Conservation (phyloP, 495 filamentous ascomycete genomes). For the Daldinia decipiens region DNA sequence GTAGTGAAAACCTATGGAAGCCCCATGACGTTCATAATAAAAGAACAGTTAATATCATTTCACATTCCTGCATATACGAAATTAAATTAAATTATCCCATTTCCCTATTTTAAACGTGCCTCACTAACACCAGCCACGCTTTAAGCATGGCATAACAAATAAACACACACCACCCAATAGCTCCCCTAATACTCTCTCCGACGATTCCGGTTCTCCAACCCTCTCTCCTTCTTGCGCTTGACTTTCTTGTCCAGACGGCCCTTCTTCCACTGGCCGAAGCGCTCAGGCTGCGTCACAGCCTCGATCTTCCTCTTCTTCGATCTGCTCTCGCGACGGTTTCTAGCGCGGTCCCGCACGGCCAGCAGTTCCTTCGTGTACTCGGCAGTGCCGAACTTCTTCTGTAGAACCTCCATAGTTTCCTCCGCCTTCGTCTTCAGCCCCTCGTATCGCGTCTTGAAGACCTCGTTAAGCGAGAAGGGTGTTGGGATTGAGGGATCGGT, state of each 20-base stretch:
- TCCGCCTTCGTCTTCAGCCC: constrained; percentile 72
- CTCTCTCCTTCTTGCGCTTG: constrained; percentile 80
- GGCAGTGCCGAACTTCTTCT: constrained; percentile 84
- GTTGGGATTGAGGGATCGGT: constrained; percentile 79
- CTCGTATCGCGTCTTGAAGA: constrained; percentile 74
- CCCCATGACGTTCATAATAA: too few relatives aligned
- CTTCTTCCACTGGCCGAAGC: constrained; percentile 78
- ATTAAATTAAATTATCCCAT: neutral
- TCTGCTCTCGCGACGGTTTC: constrained; percentile 73
- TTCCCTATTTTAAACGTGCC: neutral
- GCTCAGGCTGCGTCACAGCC: constrained; percentile 82
- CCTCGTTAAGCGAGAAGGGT: constrained; percentile 71
- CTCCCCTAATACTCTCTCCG: constrained; percentile 65
- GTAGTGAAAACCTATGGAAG: too few relatives aligned
- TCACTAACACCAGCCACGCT: neutral
- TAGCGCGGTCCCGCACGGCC: constrained; percentile 73
- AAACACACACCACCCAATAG: neutral
- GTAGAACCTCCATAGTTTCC: constrained; percentile 77
- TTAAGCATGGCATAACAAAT: constrained; percentile 3
- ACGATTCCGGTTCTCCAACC: constrained; percentile 70
- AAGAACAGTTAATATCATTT: neutral
- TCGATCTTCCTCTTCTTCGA: constrained; percentile 87
- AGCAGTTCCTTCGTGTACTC: constrained; percentile 76
- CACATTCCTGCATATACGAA: neutral
- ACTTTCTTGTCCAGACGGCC: constrained; percentile 87